Conservation (phyloP, 352 stramenopile genomes). For the Phytophthora quininea region DNA sequence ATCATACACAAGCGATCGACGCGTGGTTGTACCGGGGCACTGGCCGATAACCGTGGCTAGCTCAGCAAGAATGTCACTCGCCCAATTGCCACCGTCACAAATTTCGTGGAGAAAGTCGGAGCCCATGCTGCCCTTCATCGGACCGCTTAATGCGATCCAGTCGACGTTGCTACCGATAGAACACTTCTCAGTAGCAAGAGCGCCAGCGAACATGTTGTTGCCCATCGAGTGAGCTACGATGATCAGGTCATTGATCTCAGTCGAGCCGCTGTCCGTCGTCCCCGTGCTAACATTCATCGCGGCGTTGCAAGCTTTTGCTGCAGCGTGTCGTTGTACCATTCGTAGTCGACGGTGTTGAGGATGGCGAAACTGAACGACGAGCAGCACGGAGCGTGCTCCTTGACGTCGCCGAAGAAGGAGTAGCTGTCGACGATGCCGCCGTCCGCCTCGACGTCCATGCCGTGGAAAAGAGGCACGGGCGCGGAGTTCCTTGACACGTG, state of each 20-base stretch:
- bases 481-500: conserved; percentile 38
- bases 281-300: conserved; percentile 40
- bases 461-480: conserved; percentile 65
- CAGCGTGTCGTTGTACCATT: conserved; percentile 55
- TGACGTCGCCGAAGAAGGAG: conserved; percentile 54
- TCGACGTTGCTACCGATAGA: conserved; percentile 39
- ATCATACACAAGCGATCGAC: conserved; percentile 46
- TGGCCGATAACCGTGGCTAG: conserved; percentile 43
- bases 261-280: conserved; percentile 25
- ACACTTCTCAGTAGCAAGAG: conserved; percentile 52
- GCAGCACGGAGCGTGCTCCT: conserved; percentile 60
- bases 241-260: conserved; percentile 57
- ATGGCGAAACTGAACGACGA: conserved; percentile 52
- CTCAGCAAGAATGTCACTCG: conserved; percentile 25
- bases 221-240: conserved; percentile 67
- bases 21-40: conserved; percentile 46
- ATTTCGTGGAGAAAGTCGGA: conserved; percentile 51
- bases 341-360: conserved; percentile 58
- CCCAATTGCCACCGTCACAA: conserved; percentile 36
- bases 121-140: conserved; percentile 58
- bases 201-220: conserved; percentile 58
- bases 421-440: conserved; percentile 41
- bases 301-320: conserved; percentile 47
- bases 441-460: conserved; percentile 45
- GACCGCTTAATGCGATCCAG: conserved; percentile 49